Base-by-base conservation (phyloP, 495 filamentous ascomycete species). In the Penicillium psychrofluorescens region DNA sequence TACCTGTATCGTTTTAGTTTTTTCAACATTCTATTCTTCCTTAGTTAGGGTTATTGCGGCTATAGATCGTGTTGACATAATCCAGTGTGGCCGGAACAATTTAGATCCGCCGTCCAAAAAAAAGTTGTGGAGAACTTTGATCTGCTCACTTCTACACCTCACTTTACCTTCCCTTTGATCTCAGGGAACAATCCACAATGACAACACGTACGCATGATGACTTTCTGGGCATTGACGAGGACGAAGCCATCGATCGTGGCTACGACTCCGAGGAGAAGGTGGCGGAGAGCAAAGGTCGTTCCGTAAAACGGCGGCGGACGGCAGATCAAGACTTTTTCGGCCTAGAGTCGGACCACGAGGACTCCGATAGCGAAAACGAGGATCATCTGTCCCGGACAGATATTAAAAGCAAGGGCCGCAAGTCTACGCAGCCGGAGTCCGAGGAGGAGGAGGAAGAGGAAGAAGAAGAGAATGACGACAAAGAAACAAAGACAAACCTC, bases 141-240 rank as follows among this genome's bases (percentile, higher is more conserved):
- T 22, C 22, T 4, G 22, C 22, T 22, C 22, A 22, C 22, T 22
- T 22, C 22, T 22, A 22, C 22, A 6, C 22, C 22, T 22, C 22
- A 3, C 22, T 6, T 22, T 4, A 22, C 2, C 22, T 22, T 22
- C 22, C 22, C 22, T 22, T 4, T 22, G 4, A 22, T 22, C 4
- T 22, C 6, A 22, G 22, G 22, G 22, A 6, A 22, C 22, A 22
- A 34, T 9, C 32, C 46, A 54, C 40, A 38, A 90, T 89, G 85
- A 49, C 80, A 4, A 65, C 74, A n/a, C 77, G 80, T 49, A 88
- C 84, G 40, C 71, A 75, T 41, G 90, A 90, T 63, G 76, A 87
- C 33, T 90, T 83, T 50, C 75, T 95, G 13, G 87, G 90, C 40
- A 75, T 74, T 7, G 77, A 71, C 6, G 85, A 90, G 32, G 79